Conservation (phyloP, 257 asterid species). For the Solanum stenotomum region DNA sequence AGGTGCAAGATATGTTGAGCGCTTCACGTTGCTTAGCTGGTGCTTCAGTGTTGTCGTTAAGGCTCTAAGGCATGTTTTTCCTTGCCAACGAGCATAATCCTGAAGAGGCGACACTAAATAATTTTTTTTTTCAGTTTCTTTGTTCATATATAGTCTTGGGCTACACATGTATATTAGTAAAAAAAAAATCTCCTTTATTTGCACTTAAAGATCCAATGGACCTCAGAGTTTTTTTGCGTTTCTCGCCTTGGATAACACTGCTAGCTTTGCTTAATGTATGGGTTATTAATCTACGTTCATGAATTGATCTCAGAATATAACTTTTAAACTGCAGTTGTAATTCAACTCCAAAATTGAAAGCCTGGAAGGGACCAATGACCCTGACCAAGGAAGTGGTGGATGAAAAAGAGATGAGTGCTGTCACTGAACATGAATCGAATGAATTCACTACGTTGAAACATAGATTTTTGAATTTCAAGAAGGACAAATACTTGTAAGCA, state of each 20-base stretch:
- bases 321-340: constrained; percentile 23
- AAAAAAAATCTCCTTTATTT: not conserved
- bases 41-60: not conserved
- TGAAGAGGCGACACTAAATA: not conserved
- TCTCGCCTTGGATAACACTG: not conserved
- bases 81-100: not conserved
- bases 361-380: constrained; percentile 39
- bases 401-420: constrained; percentile 23
- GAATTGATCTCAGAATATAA: not conserved
- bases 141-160: not conserved
- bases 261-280: not conserved
- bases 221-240: not conserved
- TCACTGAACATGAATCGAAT: constrained; percentile 24
- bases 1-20: not conserved
- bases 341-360: constrained; percentile 40
- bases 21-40: not conserved
- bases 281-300: not conserved
- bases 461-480: constrained; percentile 74
- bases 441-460: constrained; percentile 60
- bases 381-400: constrained; percentile 34
- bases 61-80: not conserved
- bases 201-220: not conserved
- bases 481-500: constrained; percentile 71
- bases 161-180: not conserved
- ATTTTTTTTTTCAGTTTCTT: not conserved